Base-by-base conservation (phyloP, 2,329 filamentous ascomycete species). In the Kalmusia sp. region DNA sequence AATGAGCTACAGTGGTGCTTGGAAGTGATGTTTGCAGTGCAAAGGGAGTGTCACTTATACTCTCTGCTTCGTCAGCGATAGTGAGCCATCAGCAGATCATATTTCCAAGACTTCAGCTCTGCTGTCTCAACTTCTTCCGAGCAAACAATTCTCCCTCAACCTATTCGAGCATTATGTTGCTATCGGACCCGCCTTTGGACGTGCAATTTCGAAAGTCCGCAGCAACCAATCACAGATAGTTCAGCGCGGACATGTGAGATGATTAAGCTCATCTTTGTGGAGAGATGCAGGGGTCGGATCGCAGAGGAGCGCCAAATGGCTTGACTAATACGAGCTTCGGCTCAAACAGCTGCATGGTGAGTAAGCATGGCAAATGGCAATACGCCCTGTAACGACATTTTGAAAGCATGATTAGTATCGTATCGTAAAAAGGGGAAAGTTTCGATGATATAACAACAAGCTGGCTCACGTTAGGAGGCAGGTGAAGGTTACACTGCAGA, bases 251-350 rank as follows among this genome's bases (percentile, higher is more conserved):
- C 17, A 17, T 15, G 11, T 6, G n/a, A 43, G 25, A 17, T 43
- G 17, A 31, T n/a, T 43, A 30, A 43, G 25, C 25, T 27, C 25
- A 11, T 19, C n/a, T 7, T 30, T 17, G 39, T 27, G 7, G 25
- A 30, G n/a, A n/a, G 6, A 6, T 39, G 37, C 37, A 25, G 19
- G 21, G 21, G 19, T 3, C n/a, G 19, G 14, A 30, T 5, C 4
- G 25, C 25, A 17, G 15, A 43, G 39, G 5, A 3, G 14, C 14
- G 25, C 39, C n/a, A 15, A 15, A 17, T 37, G 4, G 19, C 15
- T 17, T 17, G 19, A 17, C 34, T n/a, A 43, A 43, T 43, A 43
- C 39, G 39, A 41, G 39, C 39, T 41, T 24, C 28, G 25, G 25
- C 15, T 21, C 25, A 17, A 43, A 30, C 25, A 41, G 25, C 1